phyloP scores from a whole-genome alignment of 768 basidiomycete genomes.

The Boletus sp. region DNA sequence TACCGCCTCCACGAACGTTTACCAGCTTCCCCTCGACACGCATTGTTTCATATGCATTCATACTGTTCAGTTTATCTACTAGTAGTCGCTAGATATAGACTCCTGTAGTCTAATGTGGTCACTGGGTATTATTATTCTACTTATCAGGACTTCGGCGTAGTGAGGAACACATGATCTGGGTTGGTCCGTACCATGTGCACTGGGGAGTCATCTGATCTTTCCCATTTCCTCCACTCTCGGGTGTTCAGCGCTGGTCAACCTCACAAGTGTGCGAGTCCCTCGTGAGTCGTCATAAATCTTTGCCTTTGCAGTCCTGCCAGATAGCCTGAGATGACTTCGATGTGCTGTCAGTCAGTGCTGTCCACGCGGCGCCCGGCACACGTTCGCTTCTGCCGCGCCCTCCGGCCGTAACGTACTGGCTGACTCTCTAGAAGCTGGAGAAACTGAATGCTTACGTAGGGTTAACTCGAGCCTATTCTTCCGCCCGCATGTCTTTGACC shows the following conservation, averaged over 20 bases:
- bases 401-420: background rate
- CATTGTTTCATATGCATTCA: conserved; percentile 12
- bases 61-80: conserved; percentile 18
- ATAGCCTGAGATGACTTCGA: background rate
- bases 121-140: background rate
- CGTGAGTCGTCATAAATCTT: background rate
- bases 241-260: background rate
- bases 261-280: background rate
- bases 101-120: conserved; percentile 10
- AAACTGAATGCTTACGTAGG: background rate
- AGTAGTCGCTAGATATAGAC: conserved; percentile 23
- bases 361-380: background rate
- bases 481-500: background rate
- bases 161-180: background rate
- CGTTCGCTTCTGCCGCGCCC: background rate
- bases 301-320: background rate
- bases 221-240: background rate
- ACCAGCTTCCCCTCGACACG: conserved; percentile 6
- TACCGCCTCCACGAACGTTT: conserved; percentile 16
- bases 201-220: background rate
- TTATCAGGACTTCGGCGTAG: background rate
- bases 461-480: background rate
- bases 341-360: background rate
- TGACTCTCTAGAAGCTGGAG: background rate
- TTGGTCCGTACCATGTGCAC: background rate